Base-by-base conservation (phyloP, 257 asterid genomes). In the Penstemon davidsonii region DNA sequence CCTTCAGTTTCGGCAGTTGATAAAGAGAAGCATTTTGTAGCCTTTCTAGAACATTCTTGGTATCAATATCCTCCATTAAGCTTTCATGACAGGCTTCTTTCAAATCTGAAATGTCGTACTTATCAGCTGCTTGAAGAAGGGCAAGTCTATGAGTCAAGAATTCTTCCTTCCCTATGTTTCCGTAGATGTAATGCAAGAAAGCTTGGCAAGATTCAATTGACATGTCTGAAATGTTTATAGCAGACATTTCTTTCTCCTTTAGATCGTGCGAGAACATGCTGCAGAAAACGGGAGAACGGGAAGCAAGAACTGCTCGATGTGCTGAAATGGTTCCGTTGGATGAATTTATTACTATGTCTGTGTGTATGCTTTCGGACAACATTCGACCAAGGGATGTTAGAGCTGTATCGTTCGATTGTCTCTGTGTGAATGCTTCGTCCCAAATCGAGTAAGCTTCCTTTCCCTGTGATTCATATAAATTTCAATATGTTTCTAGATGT, bases 241-340 rank as follows among this genome's bases (percentile, higher is more conserved):
- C 81, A 0, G 96, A 88, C 64, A 85, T 33, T 46, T 90, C 95
- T 70, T 87, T 93, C 80, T 93, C 96, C 82, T 78, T 84, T 55
- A 93, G 96, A 50, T 93, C 87, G 41, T 93, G 98, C 0, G 89
- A 83, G 85, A 92, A 92, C 98, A 92, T 92, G 83, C 96, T 90
- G 53, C 84, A 79, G 80, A 93, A 93, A 33, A 93, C 98, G 3
- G 92, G 95, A 3, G 98, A 92, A 43, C 96, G 71, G 5, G 97
- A 81, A 4, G 98, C 98, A 38, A 93, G 97, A 75, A 93, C 90
- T 4, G 98, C 97, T 3, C 97, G 91, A 41, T 93, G 97, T 0
- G 97, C 95, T 18, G 82, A 58, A 39, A 88, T 77, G 81, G 85
- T 82, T 49, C 97, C 97, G 49, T 87, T 84, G 0, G 95, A 84